Evolutionary conservation across 2,329 filamentous ascomycete species (phyloP), one percentile per base, ranked within the genome.

Genomic region (Cadophora luteo-olivacea): DNA sequence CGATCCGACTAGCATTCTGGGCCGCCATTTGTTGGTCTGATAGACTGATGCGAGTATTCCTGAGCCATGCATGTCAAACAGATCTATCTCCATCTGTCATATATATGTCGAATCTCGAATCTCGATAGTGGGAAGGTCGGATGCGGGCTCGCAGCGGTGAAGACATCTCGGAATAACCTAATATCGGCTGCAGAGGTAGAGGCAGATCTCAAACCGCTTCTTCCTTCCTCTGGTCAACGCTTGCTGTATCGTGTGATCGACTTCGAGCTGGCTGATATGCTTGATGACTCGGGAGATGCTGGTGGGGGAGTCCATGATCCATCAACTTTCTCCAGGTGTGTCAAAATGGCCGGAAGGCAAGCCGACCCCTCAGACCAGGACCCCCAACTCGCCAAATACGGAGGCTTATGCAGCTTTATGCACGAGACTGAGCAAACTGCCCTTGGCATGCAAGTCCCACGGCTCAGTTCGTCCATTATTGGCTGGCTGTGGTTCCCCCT

Each of bases 361-460:
- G 36, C 36, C 36, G 29, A 5, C 29, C 29, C 29, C 29, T 29
- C 29, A 22, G 36, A 36, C 61, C 51, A 65, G 54, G 65, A 69
- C 69, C 69, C 67, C 69, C 69, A 70, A 68, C 54, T 67, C 57
- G 69, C 60, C 61, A 63, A 65, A 55, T 38, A 38, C 29, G 49
- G 65, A 62, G 66, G 58, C 61, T 61, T 54, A 58, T 68, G 69
- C 69, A 70, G 66, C 52, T 55, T 64, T 38, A 58, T 68, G 69
- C 69, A 68, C 64, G 60, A 52, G 51, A 66, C 60, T 66, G 62
- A 68, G 45, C 60, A 58, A 67, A 65, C 49, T 51, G 32, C 33
- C 11, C 41, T 66, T 62, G 64, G 55, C 64, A 64, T 66, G 64
- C 66, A 65, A 67, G 61, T 66, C 64, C 67, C 67, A 67, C 69